These are phyloP conservation scores for Solanum hybrid DNA, from an alignment of 305 asterid genomes.

Conservation along the genomic window DNA sequence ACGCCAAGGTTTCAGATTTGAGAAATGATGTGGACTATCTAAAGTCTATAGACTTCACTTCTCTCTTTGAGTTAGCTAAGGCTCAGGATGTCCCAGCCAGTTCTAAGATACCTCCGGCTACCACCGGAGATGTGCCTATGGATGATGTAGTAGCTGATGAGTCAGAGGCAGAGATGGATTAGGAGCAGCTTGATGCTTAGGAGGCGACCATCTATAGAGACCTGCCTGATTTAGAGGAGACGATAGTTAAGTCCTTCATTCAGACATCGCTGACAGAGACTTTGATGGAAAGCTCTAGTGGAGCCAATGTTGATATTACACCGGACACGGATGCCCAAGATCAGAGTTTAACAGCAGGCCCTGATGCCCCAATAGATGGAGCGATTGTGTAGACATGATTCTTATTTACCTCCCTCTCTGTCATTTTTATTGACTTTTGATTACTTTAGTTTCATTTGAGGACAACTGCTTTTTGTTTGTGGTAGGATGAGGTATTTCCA, in stretches of 20 bases:
- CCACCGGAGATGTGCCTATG: not conserved
- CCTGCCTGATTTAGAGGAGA: not conserved
- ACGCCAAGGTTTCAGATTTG: not conserved
- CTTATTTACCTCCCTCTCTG: too few species aligned
- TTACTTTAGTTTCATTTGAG: too few species aligned
- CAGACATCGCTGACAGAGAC: not conserved
- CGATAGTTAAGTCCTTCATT: not conserved
- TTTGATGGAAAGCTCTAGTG: too few species aligned
- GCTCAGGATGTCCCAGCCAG: not conserved
- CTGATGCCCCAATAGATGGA: too few species aligned
- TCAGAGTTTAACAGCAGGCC: too few species aligned
- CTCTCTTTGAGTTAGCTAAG: not conserved
- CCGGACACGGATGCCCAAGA: too few species aligned
- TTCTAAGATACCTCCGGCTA: not conserved
- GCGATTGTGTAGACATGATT: too few species aligned
- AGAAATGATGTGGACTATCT: not conserved
- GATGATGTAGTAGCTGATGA: not conserved
- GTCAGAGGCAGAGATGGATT: not conserved
- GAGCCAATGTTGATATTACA: too few species aligned
- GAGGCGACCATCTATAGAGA: not conserved
- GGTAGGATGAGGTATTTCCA: too few species aligned
- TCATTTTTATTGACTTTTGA: too few species aligned
- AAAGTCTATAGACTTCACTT: not conserved
- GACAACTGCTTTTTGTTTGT: too few species aligned
- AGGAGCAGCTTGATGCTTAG: not conserved